These are phyloP conservation scores for Apiotrichum akiyoshidainum DNA, from an alignment of 1,284 basidiomycete genomes.

Conservation along the genomic window DNA sequence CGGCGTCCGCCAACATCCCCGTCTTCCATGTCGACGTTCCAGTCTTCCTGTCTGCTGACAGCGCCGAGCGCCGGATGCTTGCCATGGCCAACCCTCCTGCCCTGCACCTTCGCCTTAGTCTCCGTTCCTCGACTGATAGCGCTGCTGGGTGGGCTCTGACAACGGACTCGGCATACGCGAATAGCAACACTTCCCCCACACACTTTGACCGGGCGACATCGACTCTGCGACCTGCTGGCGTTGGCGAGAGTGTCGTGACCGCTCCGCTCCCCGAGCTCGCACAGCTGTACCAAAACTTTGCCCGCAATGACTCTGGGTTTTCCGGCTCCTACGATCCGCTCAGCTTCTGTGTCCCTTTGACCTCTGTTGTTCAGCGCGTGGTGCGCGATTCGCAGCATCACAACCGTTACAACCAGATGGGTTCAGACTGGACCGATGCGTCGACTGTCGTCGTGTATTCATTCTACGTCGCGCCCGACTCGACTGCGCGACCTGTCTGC, in stretches of 20 bases:
- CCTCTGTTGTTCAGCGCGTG: constrained; percentile 16
- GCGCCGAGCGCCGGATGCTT: constrained; percentile 6
- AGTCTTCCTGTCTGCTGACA: constrained; percentile 8
- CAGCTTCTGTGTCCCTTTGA: constrained; percentile 10
- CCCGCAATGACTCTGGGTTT: neutral
- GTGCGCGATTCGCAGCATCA: constrained; percentile 11
- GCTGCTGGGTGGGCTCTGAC: constrained; percentile 11
- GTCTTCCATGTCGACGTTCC: constrained; percentile 24
- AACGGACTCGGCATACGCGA: constrained; percentile 12
- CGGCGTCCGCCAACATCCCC: neutral
- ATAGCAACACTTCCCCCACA: neutral
- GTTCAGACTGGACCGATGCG: constrained; percentile 14
- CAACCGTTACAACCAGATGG: constrained; percentile 2
- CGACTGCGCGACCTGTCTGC: constrained; percentile 5
- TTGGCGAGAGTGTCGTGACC: neutral
- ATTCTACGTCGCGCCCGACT: constrained; percentile 12
- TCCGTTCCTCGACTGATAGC: constrained; percentile 7
- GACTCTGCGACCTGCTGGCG: neutral
- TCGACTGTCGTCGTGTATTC: constrained; percentile 18
- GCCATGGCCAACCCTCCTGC: constrained; percentile 5
- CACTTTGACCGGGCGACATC: neutral
- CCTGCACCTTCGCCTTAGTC: constrained; percentile 4
- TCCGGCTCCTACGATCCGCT: constrained; percentile 4
- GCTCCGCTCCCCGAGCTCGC: constrained; percentile 7
- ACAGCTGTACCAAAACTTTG: constrained; percentile 14